Evolutionary conservation across 2,329 filamentous ascomycete genomes (phyloP).

Genomic region (Penicillium sp.): DNA sequence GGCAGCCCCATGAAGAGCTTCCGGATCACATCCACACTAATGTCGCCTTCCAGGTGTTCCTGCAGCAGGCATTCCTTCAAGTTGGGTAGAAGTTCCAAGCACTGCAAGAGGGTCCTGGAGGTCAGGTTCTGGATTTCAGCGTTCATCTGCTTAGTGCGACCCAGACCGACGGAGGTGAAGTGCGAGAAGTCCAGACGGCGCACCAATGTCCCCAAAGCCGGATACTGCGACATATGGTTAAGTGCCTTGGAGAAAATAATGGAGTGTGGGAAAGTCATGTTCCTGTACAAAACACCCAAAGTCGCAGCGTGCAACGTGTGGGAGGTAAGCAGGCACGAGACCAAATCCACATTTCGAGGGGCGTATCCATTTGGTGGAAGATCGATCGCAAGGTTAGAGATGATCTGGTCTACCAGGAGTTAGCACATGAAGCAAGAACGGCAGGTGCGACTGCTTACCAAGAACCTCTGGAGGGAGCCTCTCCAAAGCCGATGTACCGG

Average conservation of each 20-base stretch:
- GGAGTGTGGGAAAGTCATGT: constrained; percentile 75
- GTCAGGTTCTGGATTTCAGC: constrained; percentile 68
- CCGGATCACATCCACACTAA: constrained; percentile 57
- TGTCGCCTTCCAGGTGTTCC: constrained; percentile 70
- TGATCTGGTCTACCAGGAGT: constrained; percentile 53
- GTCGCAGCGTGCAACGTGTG: constrained; percentile 64
- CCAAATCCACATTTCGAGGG: constrained; percentile 67
- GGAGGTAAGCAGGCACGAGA: constrained; percentile 69
- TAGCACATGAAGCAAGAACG: constrained; percentile 3
- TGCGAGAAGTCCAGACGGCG: constrained; percentile 75
- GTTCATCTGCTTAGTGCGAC: constrained; percentile 65
- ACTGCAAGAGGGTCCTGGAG: constrained; percentile 61
- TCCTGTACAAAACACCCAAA: constrained; percentile 64
- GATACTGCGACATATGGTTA: constrained; percentile 57
- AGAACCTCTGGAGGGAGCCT: constrained; percentile 61
- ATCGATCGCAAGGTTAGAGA: constrained; percentile 65
- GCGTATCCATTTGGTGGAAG: constrained; percentile 66
- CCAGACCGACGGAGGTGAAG: constrained; percentile 71
- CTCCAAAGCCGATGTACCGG: constrained; percentile 51
- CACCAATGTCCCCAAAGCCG: constrained; percentile 63
- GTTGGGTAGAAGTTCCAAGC: constrained; percentile 62
- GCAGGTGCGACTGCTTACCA: constrained; percentile 43
- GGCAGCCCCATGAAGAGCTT: constrained; percentile 63
- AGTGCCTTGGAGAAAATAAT: constrained; percentile 75
- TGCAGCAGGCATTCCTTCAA: constrained; percentile 70